Base-by-base conservation (phyloP, 2,329 filamentous ascomycete genomes). In the Neopestalotiopsis clavispora region DNA sequence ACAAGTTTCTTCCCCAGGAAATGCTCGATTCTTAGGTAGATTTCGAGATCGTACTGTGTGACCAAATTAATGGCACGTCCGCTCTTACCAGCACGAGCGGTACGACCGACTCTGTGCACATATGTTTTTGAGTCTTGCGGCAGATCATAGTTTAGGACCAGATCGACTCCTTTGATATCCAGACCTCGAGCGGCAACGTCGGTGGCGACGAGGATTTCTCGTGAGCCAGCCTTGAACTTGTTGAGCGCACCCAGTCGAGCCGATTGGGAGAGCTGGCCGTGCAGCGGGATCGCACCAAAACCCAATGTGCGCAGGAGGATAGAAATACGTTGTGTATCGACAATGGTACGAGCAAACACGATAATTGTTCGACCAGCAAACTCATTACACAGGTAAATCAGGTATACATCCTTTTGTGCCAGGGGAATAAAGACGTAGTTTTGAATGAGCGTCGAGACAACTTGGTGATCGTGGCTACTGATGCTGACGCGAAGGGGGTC, bases 101-200 rank as follows among this genome's bases (percentile, higher is more conserved):
- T 97, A 73, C 94, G 91, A 23, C 94, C 94, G 1, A 97, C 94
- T 66, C 94, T 88, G 80, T 97, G 94, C 40, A 97, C 92, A 75
- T 97, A 97, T 0, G 94, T 97, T 81, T 97, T 97, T 74, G 89
- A 93, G 80, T 97, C 94, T 34, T 90, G 88, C 0, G 94, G 94
- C 2, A 97, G 82, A 75, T 97, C 94, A 73, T 91, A 93, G 81
- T 97, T 97, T 72, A 97, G 80, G 2, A 98, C 93, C 0, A 95
- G 83, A 72, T 97, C 94, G 13, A 98, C 94, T n/a, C 90, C 92
- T 13, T 94, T 94, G 61, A 98, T 97, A 84, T 98, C 95, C 6
- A 98, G 86, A 85, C 95, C 95, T 78, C 95, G 91, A 1, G 95
- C 93, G 1, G 95, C 95, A n/a, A 98, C 94, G 78, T 98, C 95